Conservation (phyloP, 495 filamentous ascomycete genomes). For the Stereocaulon alpinum region DNA sequence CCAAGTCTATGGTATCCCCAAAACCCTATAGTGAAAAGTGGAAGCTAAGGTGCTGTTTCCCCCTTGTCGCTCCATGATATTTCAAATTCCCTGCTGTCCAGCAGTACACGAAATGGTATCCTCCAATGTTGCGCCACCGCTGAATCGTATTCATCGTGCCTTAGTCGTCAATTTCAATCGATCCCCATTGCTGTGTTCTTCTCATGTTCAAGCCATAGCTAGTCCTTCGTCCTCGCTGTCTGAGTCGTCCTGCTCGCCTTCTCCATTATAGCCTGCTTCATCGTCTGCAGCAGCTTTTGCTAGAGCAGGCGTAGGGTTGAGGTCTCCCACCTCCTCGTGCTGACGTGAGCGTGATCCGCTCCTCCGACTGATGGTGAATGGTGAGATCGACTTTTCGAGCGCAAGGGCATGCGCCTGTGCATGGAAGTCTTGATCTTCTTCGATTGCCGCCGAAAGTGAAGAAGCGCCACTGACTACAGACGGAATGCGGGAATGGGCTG, state of each 20-base stretch:
- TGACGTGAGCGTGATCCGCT: slow-evolving; percentile 22
- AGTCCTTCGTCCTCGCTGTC: slow-evolving; percentile 46
- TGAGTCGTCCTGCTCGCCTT: slow-evolving; percentile 38
- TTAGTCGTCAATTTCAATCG: slow-evolving; percentile 8
- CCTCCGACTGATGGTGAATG: slow-evolving; percentile 28
- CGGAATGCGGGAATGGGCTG: slow-evolving; percentile 65
- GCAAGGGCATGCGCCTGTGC: slow-evolving; percentile 13
- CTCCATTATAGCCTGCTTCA: slow-evolving; percentile 42
- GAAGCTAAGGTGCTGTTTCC: not conserved
- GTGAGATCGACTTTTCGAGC: slow-evolving; percentile 39
- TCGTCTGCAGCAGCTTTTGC: slow-evolving; percentile 31
- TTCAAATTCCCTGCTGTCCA: not conserved
- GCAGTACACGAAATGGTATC: slow-evolving; percentile 4
- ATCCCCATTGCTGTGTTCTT: not conserved
- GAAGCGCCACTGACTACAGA: slow-evolving; percentile 72
- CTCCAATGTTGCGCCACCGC: slow-evolving; percentile 9
- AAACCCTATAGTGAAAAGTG: not conserved
- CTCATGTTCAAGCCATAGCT: slow-evolving; percentile 30
- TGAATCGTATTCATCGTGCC: slow-evolving; percentile 11
- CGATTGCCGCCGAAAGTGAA: slow-evolving; percentile 55
- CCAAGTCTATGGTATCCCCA: slow-evolving; percentile 17
- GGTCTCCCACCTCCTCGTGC: slow-evolving; percentile 20
- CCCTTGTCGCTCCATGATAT: not conserved
- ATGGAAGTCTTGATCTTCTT: slow-evolving; percentile 30
- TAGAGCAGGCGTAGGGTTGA: slow-evolving; percentile 23